Percentiles rank a stretch among this genome's conserved stretches.
phyloP scores from a whole-genome alignment of 2,329 filamentous ascomycete genomes.

The Fusarium miscanthi region DNA sequence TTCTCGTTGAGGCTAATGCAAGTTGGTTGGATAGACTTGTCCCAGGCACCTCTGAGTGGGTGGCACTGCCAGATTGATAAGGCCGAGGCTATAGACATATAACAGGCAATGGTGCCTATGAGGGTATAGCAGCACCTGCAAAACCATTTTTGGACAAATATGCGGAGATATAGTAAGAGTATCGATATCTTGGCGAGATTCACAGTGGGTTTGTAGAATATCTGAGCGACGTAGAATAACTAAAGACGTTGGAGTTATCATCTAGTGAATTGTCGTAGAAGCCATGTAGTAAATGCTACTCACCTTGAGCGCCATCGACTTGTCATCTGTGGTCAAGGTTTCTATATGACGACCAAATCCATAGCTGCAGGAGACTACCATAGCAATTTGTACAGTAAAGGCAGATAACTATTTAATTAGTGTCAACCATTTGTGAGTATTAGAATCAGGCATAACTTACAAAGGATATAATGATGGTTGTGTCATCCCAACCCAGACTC shows the following conservation, averaged over 20 bases:
- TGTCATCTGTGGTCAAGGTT: constrained; percentile 50
- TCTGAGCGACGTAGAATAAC: constrained; percentile 63
- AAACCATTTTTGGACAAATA: constrained; percentile 62
- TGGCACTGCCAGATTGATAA: constrained; percentile 63
- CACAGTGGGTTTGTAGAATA: constrained; percentile 65
- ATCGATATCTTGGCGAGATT: constrained; percentile 65
- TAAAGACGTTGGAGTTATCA: constrained; percentile 36
- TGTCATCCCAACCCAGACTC: constrained; percentile 56
- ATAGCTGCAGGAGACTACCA: constrained; percentile 55
- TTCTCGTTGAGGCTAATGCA: constrained; percentile 60
- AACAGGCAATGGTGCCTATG: constrained; percentile 56
- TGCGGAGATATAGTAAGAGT: constrained; percentile 64
- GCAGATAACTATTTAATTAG: constrained; percentile 48
- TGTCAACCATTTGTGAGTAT: neutral
- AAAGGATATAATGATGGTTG: constrained; percentile 55
- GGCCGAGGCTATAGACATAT: constrained; percentile 57
- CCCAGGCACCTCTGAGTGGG: constrained; percentile 60
- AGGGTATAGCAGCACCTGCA: constrained; percentile 55
- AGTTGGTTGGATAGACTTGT: constrained; percentile 53
- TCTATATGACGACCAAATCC: constrained; percentile 57
- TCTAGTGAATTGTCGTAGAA: neutral
- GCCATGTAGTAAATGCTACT: neutral
- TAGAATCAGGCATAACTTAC: constrained; percentile 41
- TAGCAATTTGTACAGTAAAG: constrained; percentile 51
- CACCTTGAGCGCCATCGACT: constrained; percentile 53